phyloP scores from a whole-genome alignment of 2,329 filamentous ascomycete genomes.

The Neurospora sp. region DNA sequence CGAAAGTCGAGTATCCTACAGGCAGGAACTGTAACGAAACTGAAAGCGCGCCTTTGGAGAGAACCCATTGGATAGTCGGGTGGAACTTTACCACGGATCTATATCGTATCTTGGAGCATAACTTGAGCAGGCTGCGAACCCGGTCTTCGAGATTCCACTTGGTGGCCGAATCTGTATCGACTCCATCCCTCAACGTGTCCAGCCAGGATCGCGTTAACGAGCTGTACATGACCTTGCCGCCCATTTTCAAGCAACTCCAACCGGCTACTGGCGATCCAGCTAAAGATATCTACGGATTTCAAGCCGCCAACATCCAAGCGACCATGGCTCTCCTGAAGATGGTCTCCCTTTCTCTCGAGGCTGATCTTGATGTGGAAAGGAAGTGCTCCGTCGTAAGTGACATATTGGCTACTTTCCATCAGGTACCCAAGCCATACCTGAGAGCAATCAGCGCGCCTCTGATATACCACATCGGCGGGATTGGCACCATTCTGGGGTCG shows the following conservation, averaged over 20 bases:
- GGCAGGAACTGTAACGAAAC: conserved; percentile 34
- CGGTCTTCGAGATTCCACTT: conserved; percentile 1
- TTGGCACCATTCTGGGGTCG: conserved; percentile 25
- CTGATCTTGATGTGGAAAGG: conserved; percentile 19
- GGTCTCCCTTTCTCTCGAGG: conserved; percentile 20
- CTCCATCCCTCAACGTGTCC: conserved; percentile 1
- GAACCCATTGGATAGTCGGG: conserved; percentile 4
- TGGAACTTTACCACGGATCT: conserved; percentile 25
- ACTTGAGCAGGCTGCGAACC: conserved; percentile 20
- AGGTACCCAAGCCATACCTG: conserved; percentile 20
- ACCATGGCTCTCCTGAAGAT: conserved; percentile 25
- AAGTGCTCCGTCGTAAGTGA: conserved; percentile 22
- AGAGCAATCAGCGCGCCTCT: conserved; percentile 24
- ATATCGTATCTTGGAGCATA: conserved; percentile 46
- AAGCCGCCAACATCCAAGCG: conserved; percentile 27
- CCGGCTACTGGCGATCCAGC: conserved; percentile 18
- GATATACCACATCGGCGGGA: conserved; percentile 24
- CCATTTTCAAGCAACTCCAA: conserved; percentile 20
- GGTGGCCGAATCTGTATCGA: not conserved
- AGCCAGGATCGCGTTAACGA: conserved; percentile 16
- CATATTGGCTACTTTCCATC: conserved; percentile 20
- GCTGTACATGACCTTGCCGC: conserved; percentile 20
- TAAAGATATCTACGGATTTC: conserved; percentile 24
- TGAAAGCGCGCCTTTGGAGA: not conserved
- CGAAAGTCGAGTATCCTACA: conserved; percentile 36